phyloP scores from a whole-genome alignment of 225 moss, liverwort and hornwort species.

The Marchantia paleacea region DNA sequence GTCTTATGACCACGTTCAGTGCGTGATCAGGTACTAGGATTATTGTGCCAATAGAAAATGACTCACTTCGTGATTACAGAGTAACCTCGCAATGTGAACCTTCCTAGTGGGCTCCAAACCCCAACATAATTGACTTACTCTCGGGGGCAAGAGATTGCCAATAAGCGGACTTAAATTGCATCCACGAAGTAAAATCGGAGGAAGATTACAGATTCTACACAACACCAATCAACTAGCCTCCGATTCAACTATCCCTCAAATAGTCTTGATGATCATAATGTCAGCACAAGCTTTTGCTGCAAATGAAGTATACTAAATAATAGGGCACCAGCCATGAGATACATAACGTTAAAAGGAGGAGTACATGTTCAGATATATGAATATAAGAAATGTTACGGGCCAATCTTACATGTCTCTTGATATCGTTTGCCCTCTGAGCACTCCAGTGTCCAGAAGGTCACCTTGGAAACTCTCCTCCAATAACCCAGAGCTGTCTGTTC shows the following conservation, averaged over 20 bases:
- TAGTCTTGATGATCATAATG: not conserved
- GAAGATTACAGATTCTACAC: not conserved
- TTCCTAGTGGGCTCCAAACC: not conserved
- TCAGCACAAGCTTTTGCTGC: not conserved
- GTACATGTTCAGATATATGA: too few species aligned
- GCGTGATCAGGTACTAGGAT: not conserved
- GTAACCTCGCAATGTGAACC: not conserved
- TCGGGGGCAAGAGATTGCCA: not conserved
- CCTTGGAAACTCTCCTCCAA: slow-evolving; percentile 12
- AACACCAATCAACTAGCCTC: not conserved
- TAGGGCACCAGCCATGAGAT: not conserved
- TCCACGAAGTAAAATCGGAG: not conserved
- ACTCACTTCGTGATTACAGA: not conserved
- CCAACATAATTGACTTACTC: not conserved
- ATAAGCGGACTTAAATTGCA: not conserved
- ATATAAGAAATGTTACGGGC: too few species aligned
- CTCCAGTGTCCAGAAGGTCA: slow-evolving; percentile 11
- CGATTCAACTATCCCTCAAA: not conserved
- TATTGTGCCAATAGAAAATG: not conserved
- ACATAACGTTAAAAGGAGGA: not conserved
- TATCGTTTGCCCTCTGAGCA: slow-evolving; percentile 5
- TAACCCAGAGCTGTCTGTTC: not conserved
- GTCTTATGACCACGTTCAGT: not conserved
- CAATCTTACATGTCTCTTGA: slow-evolving; percentile 11
- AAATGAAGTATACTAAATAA: not conserved